phyloP scores from a whole-genome alignment of 1,284 basidiomycete genomes.

The Cutaneotrichosporon sp. region DNA sequence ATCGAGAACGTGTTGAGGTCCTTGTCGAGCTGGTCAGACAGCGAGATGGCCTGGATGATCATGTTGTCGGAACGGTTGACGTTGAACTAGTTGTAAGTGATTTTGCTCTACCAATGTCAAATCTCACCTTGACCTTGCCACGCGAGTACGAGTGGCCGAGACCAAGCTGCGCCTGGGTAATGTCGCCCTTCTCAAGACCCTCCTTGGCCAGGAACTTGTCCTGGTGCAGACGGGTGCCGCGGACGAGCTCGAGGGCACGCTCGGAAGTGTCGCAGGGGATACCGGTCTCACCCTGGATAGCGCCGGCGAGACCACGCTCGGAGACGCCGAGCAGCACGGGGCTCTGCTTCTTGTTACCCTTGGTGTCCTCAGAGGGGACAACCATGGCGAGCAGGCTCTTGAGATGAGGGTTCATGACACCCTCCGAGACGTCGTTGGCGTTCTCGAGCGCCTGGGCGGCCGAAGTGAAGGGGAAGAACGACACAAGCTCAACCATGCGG shows the following conservation, averaged over 20 bases:
- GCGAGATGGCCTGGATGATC: conserved; percentile 99
- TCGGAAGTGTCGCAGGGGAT: conserved; percentile 87
- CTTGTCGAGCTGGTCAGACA: conserved; percentile 98
- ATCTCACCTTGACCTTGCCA: conserved; percentile 79
- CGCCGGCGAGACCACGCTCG: conserved; percentile 70
- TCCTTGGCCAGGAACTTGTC: conserved; percentile 67
- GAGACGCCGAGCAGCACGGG: conserved; percentile 75
- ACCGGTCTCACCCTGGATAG: conserved; percentile 71
- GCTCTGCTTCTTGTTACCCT: conserved; percentile 63
- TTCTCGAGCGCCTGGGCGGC: conserved; percentile 96
- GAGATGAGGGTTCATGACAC: conserved; percentile 84
- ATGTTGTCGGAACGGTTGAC: conserved; percentile 99
- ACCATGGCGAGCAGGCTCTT: conserved; percentile 83
- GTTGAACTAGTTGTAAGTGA: conserved; percentile 64
- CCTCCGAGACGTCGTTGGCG: conserved; percentile 93
- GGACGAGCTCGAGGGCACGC: conserved; percentile 78
- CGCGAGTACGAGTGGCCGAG: conserved; percentile 97
- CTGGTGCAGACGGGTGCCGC: conserved; percentile 89
- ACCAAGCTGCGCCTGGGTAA: conserved; percentile 89
- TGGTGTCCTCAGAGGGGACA: conserved; percentile 57
- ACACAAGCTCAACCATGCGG: conserved; percentile 88
- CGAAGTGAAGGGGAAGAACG: conserved; percentile 91
- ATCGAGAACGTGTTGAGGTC: conserved; percentile 99
- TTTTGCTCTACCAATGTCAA: neutral
- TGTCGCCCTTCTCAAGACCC: conserved; percentile 76